Evolutionary conservation across 176 grass and related monocot genomes (phyloP), one percentile per base, ranked within the genome.

Genomic region (Cymbopogon citratus): DNA sequence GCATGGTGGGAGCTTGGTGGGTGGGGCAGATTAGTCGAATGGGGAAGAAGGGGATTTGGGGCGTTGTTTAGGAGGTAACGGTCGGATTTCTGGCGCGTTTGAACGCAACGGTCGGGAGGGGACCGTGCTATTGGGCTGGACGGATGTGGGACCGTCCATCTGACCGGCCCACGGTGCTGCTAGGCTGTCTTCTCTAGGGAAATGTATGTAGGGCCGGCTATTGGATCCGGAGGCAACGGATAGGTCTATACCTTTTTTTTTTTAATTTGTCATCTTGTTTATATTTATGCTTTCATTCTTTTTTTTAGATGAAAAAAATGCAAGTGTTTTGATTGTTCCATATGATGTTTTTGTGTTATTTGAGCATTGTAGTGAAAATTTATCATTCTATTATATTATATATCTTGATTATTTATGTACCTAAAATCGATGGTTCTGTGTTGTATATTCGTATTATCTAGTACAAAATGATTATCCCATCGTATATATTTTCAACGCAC

Each of bases 31-130:
- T n/a, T n/a, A 52, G 46, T n/a, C 29, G 21, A 12, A 11, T 9
- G 45, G 29, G 56, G 67, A 38, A 54, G 15, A 69, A 10, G 71
- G 60, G 69, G 15, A 13, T 44, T 75, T 73, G 77, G 29, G 60
- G 12, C 33, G 44, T 65, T 77, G 48, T 87, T 40, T 43, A 77
- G 35, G 71, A 68, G 66, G 10, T 35, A 93, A 93, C 91, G 91
- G 91, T 93, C 91, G 87, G 85, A 85, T 33, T n/a, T n/a, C n/a
- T 79, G 87, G 65, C 84, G 82, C 80, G 75, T 81, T 92, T 90
- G 84, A 90, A 85, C 39, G 35, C 76, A 93, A 93, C 91, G 91
- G 91, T 90, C 85, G 81, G 84, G 60, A n/a, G 23, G 12, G 48
- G 69, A 25, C 69, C 13, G 24, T 13, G 1, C 18, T 33, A n/a